Conservation (phyloP, 495 filamentous ascomycete species). For the Podospora comata region DNA sequence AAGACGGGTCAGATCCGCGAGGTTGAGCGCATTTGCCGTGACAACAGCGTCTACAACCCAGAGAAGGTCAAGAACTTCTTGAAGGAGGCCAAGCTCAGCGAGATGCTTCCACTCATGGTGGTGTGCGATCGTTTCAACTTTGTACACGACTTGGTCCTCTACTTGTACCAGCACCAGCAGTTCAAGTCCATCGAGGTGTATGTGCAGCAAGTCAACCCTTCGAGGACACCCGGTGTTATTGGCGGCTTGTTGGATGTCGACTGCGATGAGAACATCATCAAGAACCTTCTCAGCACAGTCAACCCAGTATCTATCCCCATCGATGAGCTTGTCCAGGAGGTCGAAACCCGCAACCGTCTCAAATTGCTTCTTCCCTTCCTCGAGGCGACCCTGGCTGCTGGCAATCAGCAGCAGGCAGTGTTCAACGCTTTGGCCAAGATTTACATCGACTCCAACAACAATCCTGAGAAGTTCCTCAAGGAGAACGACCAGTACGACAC, state of each 20-base stretch:
- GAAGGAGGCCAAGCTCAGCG: conserved; percentile 88
- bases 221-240: conserved; percentile 89
- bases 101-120: conserved; percentile 95
- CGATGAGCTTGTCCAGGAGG: conserved; percentile 91
- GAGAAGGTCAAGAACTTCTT: conserved; percentile 99
- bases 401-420: conserved; percentile 96
- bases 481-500: conserved; percentile 98
- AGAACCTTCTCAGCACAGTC: conserved; percentile 84
- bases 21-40: conserved; percentile 94
- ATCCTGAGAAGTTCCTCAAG: conserved; percentile 96
- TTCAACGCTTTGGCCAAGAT: conserved; percentile 99
- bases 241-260: conserved; percentile 96
- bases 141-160: conserved; percentile 93
- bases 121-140: conserved; percentile 99
- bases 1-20: conserved; percentile 87
- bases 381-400: conserved; percentile 82
- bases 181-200: conserved; percentile 99
- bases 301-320: conserved; percentile 85
- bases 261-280: conserved; percentile 94
- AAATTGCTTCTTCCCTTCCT: conserved; percentile 97
- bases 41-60: conserved; percentile 88
- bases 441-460: conserved; percentile 99
- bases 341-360: conserved; percentile 90
- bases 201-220: conserved; percentile 96
- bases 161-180: conserved; percentile 98